Evolutionary conservation across 805 yeast genomes (phyloP).

Genomic region (Metschnikowia orientalis): DNA sequence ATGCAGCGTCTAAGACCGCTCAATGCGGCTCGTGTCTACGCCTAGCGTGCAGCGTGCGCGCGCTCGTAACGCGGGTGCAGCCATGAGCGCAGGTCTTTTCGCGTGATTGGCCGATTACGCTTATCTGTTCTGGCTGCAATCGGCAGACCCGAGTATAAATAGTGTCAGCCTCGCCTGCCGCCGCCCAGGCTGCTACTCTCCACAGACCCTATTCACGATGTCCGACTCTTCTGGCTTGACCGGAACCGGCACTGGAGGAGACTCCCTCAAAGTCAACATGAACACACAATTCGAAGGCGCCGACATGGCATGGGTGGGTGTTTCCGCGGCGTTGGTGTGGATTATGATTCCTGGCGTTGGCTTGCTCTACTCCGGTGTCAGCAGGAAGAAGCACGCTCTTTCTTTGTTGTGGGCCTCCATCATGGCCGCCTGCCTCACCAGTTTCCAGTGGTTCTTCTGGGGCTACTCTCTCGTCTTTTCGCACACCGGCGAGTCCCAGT

Average conservation of each 20-base stretch:
- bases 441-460: constrained; percentile 97
- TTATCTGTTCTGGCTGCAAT: no score
- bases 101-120: no score
- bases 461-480: constrained; percentile 73
- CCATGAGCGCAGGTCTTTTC: no score
- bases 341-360: constrained; percentile 98
- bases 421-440: constrained; percentile 77
- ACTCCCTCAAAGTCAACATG: constrained; percentile 67
- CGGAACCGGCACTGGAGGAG: constrained; percentile 72
- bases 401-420: constrained; percentile 91
- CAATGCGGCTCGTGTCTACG: no score
- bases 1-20: no score
- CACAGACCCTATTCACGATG: constrained; percentile 1
- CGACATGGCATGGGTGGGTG: constrained; percentile 83
- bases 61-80: no score
- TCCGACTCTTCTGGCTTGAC: constrained; percentile 29
- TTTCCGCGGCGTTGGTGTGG: constrained; percentile 80
- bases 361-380: constrained; percentile 83
- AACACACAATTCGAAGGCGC: constrained; percentile 67
- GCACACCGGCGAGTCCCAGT: constrained; percentile 54
- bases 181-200: no score
- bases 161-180: no score
- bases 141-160: no score
- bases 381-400: constrained; percentile 94
- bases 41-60: no score